Evolutionary conservation across 2,329 filamentous ascomycete genomes (phyloP), one percentile per base, ranked within the genome.

Genomic region (Ambrosiella xylebori): DNA sequence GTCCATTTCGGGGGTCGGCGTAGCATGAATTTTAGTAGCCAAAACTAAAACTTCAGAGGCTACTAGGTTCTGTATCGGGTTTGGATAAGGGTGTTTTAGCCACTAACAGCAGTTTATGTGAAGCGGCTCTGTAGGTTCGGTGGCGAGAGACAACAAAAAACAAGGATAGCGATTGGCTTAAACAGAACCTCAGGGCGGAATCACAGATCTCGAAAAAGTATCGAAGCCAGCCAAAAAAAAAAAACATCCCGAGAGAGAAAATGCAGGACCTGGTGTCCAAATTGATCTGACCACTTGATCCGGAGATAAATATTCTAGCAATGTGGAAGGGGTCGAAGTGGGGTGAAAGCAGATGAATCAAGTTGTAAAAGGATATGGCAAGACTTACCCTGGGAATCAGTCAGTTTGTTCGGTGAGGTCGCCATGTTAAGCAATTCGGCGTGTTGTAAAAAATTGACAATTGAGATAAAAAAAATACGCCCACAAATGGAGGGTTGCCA

Each of bases 321-420:
- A 19, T 7, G 19, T 27, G 47, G 47, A 36, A 27, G 35, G n/a
- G 17, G 12, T 15, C 27, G 9, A 51, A 51, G 27, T 7, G 13
- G 27, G 27, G 47, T 51, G 47, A 51, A 51, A 27, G 17, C 8
- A 19, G 35, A 11, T n/a, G 17, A n/a, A 51, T 13, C 47, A n/a
- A 8, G 27, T 35, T n/a, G 19, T 19, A 15, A 45, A 35, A 50
- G 39, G 15, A 58, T 27, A 27, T 58, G 49, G 35, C 45, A 55
- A 60, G 58, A 60, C 58, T 60, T 60, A 60, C 58, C 55, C 55
- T 54, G 55, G 52, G 54, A 54, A 57, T 60, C 58, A 39, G 38
- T 40, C 56, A 44, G 41, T 57, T 56, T 54, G 55, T 53, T 57
- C 39, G 45, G 49, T 35, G 50, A 37, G 15, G 55, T 37, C 36